Percentiles rank a stretch among this genome's conserved stretches.
phyloP scores from a whole-genome alignment of 2,329 filamentous ascomycete species.

The Fusarium virguliforme region DNA sequence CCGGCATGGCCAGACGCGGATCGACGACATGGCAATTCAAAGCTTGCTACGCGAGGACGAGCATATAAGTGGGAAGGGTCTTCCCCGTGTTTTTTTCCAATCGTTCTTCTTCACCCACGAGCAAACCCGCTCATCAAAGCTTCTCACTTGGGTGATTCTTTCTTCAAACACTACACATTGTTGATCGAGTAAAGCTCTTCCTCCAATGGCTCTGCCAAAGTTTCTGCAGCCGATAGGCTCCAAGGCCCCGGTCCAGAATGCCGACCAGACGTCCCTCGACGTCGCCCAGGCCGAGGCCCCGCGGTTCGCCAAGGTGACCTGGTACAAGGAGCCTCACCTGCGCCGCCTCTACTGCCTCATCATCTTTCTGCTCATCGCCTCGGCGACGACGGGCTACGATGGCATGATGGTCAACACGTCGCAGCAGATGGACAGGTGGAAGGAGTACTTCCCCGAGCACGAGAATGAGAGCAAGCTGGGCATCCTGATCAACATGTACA shows the following conservation, averaged over 20 bases:
- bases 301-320: slow-evolving; percentile 69
- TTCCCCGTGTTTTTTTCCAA: slow-evolving; percentile 28
- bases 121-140: slow-evolving; percentile 26
- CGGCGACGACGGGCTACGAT: slow-evolving; percentile 75
- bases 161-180: slow-evolving; percentile 17
- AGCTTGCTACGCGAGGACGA: slow-evolving; percentile 13
- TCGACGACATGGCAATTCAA: slow-evolving; percentile 18
- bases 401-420: slow-evolving; percentile 74
- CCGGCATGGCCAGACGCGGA: slow-evolving; percentile 29
- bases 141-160: background rate
- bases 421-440: slow-evolving; percentile 71
- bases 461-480: slow-evolving; percentile 62
- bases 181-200: slow-evolving; percentile 8
- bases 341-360: slow-evolving; percentile 70
- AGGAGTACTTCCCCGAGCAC: slow-evolving; percentile 64
- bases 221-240: slow-evolving; percentile 47
- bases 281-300: slow-evolving; percentile 63
- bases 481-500: slow-evolving; percentile 68
- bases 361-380: slow-evolving; percentile 71
- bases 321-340: slow-evolving; percentile 71
- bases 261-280: slow-evolving; percentile 48
- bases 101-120: slow-evolving; percentile 39
- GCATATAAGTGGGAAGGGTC: slow-evolving; percentile 47
- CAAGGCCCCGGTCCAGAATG: slow-evolving; percentile 32
- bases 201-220: slow-evolving; percentile 48